Conservation (phyloP, 1,139 yeast species). For the Wickerhamomyces sp. region DNA sequence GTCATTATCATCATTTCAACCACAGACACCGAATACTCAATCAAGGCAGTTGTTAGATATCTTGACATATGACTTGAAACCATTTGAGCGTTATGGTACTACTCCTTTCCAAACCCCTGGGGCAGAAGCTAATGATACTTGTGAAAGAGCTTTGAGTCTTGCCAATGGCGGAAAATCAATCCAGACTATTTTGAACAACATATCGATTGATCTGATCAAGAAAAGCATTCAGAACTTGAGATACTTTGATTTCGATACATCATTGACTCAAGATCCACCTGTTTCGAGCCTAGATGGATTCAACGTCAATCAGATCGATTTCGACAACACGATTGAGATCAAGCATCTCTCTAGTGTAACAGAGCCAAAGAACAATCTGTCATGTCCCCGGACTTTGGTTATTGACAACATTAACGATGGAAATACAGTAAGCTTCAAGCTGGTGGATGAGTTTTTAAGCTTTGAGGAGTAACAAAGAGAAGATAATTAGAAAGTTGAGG, state of each 20-base stretch:
- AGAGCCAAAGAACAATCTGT: too few species aligned
- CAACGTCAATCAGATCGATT: too few species aligned
- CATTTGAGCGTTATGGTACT: too few species aligned
- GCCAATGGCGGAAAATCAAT: conserved; percentile 23
- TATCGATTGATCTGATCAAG: conserved; percentile 20
- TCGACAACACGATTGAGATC: too few species aligned
- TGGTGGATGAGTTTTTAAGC: conserved; percentile 8
- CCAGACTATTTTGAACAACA: conserved; percentile 14
- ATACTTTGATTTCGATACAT: conserved; percentile 16
- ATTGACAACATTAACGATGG: too few species aligned
- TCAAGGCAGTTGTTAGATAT: background rate
- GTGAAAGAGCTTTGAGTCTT: conserved; percentile 15
- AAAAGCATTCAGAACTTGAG: conserved; percentile 19
- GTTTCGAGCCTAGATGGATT: too few species aligned
- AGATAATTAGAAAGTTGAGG: too few species aligned
- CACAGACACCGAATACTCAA: background rate
- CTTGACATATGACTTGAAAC: background rate
- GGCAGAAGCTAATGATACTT: background rate
- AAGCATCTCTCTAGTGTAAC: too few species aligned
- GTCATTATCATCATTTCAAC: background rate
- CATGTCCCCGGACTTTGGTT: too few species aligned
- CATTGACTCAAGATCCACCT: background rate
- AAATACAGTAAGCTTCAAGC: conserved; percentile 2
- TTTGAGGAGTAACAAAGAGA: conserved; percentile 2
- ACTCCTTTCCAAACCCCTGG: background rate